Percentiles rank a stretch among this genome's conserved stretches.
Conservation (phyloP, 768 basidiomycete genomes). For the Lactifluus echinatus region DNA sequence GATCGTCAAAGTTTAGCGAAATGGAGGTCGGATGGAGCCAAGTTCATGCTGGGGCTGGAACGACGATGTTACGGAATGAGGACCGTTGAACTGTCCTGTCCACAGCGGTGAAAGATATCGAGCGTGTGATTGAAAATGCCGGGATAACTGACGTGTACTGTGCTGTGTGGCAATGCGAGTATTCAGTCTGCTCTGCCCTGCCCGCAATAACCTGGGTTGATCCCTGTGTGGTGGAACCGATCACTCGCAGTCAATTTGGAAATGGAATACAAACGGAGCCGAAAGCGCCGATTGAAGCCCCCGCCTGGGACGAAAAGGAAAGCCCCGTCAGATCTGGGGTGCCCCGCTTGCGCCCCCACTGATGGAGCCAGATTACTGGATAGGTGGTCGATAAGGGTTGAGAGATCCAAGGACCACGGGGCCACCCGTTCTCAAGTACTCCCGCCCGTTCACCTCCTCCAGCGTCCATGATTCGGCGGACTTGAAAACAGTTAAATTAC, state of each 20-base stretch:
- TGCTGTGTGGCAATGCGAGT: no score
- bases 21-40: slow-evolving; percentile 2
- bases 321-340: slow-evolving; percentile 10
- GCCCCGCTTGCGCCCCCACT: background rate
- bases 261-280: background rate
- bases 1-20: slow-evolving; percentile 11
- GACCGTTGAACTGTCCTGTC: background rate
- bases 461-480: background rate
- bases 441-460: background rate
- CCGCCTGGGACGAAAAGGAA: background rate
- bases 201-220: no score
- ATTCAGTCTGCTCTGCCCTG: no score
- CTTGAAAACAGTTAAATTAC: slow-evolving; percentile 9
- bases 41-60: slow-evolving; percentile 13
- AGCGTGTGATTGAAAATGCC: slow-evolving; percentile 11
- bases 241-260: background rate
- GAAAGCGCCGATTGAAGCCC: slow-evolving; percentile 3
- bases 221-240: background rate
- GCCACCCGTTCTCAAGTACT: slow-evolving; percentile 1
- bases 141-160: background rate
- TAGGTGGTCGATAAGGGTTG: slow-evolving; percentile 11
- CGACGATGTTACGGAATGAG: slow-evolving; percentile 8
- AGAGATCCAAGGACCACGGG: slow-evolving; percentile 15
- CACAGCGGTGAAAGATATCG: slow-evolving; percentile 1
- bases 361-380: slow-evolving; percentile 10